Conservation (phyloP, 2,329 filamentous ascomycete genomes). For the Talaromyces rugulosus region DNA sequence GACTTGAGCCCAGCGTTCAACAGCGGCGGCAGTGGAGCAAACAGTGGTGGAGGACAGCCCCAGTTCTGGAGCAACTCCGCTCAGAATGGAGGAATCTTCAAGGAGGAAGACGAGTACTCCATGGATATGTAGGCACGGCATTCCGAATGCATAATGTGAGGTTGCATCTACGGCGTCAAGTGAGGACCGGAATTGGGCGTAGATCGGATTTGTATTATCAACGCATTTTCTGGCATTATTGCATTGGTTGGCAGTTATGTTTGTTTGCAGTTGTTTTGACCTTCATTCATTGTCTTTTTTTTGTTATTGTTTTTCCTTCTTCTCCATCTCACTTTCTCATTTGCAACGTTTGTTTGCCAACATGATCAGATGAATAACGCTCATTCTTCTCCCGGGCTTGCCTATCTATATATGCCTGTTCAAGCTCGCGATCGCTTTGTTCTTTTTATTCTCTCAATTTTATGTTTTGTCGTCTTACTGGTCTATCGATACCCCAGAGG, state of each 20-base stretch:
- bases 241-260: conserved; percentile 21
- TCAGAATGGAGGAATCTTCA: conserved; percentile 67
- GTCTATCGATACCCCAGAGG: conserved; percentile 2
- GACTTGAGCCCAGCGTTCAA: conserved; percentile 66
- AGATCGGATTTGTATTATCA: conserved; percentile 25
- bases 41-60: conserved; percentile 45
- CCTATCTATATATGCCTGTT: neutral
- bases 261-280: conserved; percentile 14
- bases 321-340: neutral
- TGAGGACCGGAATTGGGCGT: conserved; percentile 41
- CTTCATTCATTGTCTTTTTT: neutral
- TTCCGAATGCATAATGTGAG: conserved; percentile 12
- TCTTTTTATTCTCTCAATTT: conserved; percentile 16
- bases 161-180: conserved; percentile 29
- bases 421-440: conserved; percentile 11
- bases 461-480: conserved; percentile 10
- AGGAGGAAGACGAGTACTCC: conserved; percentile 89
- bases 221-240: conserved; percentile 30
- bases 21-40: conserved; percentile 64
- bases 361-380: neutral
- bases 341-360: neutral
- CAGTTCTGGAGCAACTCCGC: conserved; percentile 51
- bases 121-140: conserved; percentile 59
- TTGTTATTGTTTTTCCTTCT: neutral
- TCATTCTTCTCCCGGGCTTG: neutral